Conservation (phyloP, 2,329 filamentous ascomycete species). For the Ophiostoma ips region DNA sequence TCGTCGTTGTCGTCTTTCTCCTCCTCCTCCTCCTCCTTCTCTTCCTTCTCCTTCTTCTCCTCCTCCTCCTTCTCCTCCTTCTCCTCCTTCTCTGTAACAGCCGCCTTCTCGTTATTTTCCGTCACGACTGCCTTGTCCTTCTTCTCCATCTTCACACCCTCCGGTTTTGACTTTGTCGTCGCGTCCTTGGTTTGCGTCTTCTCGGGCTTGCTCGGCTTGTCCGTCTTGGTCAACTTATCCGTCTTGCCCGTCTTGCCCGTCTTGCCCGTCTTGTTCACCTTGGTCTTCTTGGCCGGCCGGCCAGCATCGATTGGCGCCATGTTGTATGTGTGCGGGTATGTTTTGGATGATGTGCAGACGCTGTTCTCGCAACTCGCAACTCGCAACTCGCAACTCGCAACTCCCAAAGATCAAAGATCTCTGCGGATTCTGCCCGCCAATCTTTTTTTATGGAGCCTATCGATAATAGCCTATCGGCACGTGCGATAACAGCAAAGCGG, state of each 20-base stretch:
- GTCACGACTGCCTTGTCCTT: no score
- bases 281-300: constrained; percentile 32
- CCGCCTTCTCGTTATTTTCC: not conserved
- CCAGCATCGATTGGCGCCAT: constrained; percentile 14
- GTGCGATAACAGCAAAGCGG: not conserved
- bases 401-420: no score
- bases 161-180: not conserved
- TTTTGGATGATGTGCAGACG: not conserved
- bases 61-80: not conserved
- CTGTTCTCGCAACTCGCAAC: no score
- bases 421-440: not conserved
- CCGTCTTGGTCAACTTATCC: not conserved
- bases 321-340: not conserved
- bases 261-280: constrained; percentile 21
- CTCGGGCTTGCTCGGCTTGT: not conserved
- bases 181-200: not conserved
- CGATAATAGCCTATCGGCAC: not conserved
- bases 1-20: not conserved
- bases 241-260: not conserved
- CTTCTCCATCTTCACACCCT: not conserved
- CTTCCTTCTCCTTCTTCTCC: not conserved
- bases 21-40: not conserved
- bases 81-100: not conserved
- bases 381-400: no score
- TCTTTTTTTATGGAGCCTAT: not conserved